A percentile compares a stretch with the other conserved stretches of the same genome.
Evolutionary conservation across 306 rosid species (phyloP).

Genomic region (Cyamopsis tetragonoloba): DNA sequence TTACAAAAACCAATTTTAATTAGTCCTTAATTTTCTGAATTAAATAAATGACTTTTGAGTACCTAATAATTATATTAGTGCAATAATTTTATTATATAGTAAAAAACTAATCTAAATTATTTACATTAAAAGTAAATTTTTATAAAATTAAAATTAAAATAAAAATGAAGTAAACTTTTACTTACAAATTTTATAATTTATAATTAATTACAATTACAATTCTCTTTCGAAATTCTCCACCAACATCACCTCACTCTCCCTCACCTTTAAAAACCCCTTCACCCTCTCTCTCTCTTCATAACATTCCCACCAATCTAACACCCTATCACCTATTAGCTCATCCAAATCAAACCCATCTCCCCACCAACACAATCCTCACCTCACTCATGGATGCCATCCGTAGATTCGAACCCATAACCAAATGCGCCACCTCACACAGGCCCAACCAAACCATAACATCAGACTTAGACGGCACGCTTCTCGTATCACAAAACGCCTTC

Average conservation of each 20-base stretch:
- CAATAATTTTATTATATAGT: no score
- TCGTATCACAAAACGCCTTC: conserved; percentile 61
- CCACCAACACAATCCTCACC: background rate
- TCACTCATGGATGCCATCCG: conserved; percentile 47
- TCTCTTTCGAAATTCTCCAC: conserved; percentile 16
- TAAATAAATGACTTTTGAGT: no score
- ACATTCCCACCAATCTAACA: background rate
- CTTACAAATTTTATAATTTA: no score
- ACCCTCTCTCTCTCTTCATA: conserved; percentile 30
- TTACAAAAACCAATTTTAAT: no score
- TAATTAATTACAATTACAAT: background rate
- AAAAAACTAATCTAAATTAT: no score
- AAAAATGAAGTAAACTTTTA: no score
- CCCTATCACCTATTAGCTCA: background rate
- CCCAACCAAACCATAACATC: conserved; percentile 74
- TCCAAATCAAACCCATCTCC: background rate
- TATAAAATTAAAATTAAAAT: no score
- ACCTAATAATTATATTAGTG: no score
- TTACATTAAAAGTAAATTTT: no score
- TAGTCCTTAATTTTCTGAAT: no score
- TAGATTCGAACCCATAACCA: conserved; percentile 50
- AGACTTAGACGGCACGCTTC: conserved; percentile 78
- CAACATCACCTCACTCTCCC: conserved; percentile 26
- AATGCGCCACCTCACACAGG: conserved; percentile 58
- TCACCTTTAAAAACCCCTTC: conserved; percentile 38